phyloP scores from a whole-genome alignment of 164 flowering plant genomes.

The Paratinospora sagittata region DNA sequence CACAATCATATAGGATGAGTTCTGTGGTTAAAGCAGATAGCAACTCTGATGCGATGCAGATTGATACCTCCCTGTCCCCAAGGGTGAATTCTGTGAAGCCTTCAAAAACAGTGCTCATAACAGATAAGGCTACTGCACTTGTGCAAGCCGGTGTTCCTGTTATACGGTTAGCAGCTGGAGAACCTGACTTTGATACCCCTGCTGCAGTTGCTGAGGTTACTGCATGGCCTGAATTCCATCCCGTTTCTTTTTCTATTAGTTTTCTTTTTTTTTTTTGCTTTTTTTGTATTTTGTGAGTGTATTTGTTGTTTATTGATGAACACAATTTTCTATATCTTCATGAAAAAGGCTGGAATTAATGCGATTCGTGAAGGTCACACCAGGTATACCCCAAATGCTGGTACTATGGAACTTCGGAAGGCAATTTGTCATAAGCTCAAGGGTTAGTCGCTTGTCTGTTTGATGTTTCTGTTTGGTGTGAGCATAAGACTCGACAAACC shows the following conservation, averaged over 20 bases:
- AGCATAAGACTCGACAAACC: too few relatives aligned
- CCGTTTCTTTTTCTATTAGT: background rate
- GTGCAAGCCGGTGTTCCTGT: conserved; percentile 88
- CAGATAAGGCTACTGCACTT: conserved; percentile 89
- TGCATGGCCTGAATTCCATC: too few relatives aligned
- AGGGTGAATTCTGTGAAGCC: conserved; percentile 87
- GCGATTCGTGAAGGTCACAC: conserved; percentile 93
- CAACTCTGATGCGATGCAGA: conserved; percentile 26
- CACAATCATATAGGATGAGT: conserved; percentile 18
- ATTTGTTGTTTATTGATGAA: background rate
- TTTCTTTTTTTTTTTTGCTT: background rate
- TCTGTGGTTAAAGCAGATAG: conserved; percentile 36
- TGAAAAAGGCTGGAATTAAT: conserved; percentile 73
- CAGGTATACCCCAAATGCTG: conserved; percentile 90
- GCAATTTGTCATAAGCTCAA: conserved; percentile 85
- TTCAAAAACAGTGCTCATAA: conserved; percentile 82
- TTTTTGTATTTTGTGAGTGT: background rate
- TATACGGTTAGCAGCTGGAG: conserved; percentile 86
- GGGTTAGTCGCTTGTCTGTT: conserved; percentile 36
- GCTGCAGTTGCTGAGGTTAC: conserved; percentile 64
- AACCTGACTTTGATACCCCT: conserved; percentile 97
- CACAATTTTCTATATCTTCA: background rate
- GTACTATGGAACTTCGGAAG: conserved; percentile 67
- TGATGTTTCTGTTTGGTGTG: background rate
- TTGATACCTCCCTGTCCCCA: conserved; percentile 73